Evolutionary conservation across 202 grass and related monocot genomes (phyloP).

Genomic region (Tripidium arundinaceum): DNA sequence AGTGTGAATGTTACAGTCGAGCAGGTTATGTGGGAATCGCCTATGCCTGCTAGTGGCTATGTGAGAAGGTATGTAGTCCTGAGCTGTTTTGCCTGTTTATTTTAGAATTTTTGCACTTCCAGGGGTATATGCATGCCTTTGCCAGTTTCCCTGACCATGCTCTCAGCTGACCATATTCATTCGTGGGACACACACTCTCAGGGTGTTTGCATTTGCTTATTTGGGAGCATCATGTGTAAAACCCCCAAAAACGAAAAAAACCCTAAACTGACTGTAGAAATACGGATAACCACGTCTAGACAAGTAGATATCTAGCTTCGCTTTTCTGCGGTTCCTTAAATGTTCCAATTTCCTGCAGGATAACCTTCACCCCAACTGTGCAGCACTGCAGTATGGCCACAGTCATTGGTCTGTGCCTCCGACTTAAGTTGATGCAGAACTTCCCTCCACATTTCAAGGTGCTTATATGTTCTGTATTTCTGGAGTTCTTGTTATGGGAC

Average conservation of each 20-base stretch:
- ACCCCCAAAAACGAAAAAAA: neutral
- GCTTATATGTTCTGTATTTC: constrained; percentile 14
- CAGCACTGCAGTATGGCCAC: constrained; percentile 97
- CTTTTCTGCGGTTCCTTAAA: neutral
- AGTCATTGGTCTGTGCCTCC: constrained; percentile 86
- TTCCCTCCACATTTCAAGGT: constrained; percentile 98
- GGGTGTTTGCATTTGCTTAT: neutral
- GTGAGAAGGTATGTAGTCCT: neutral
- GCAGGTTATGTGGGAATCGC: neutral
- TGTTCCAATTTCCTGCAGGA: constrained; percentile 52
- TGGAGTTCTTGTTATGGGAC: neutral
- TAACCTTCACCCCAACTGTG: constrained; percentile 98
- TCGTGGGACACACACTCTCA: neutral
- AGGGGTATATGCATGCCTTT: too few species aligned
- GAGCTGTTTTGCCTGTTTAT: too few species aligned
- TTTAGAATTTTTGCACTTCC: too few species aligned
- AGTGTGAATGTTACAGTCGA: neutral
- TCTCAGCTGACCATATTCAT: too few species aligned
- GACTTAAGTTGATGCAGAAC: constrained; percentile 93
- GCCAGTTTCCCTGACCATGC: too few species aligned
- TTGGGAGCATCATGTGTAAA: neutral
- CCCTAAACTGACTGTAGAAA: neutral
- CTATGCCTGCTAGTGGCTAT: neutral
- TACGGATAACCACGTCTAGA: neutral
- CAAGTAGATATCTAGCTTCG: neutral